These are phyloP conservation scores for Schwanniomyces pseudopolymorphus DNA, from an alignment of 805 yeast species.

Conservation along the genomic window DNA sequence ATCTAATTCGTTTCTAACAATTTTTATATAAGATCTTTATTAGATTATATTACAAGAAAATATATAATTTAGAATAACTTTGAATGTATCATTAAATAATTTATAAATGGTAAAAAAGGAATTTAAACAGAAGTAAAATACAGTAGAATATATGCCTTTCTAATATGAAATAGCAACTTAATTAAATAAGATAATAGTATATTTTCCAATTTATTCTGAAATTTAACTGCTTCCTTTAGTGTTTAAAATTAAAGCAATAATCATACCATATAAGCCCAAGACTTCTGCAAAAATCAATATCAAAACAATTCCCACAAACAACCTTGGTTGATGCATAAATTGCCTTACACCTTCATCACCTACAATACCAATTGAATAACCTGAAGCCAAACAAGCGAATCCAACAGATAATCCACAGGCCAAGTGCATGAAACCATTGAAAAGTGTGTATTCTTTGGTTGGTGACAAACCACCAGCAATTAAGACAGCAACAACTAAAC, in stretches of 20 bases:
- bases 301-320: conserved; percentile 86
- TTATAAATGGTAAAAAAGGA: neutral
- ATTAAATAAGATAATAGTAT: neutral
- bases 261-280: conserved; percentile 89
- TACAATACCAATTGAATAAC: conserved; percentile 93
- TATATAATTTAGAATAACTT: neutral
- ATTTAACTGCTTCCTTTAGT: conserved; percentile 74
- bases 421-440: conserved; percentile 97
- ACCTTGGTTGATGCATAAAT: conserved; percentile 81
- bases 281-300: conserved; percentile 91
- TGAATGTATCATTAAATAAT: neutral
- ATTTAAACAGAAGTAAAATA: neutral
- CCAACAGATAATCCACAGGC: conserved; percentile 97
- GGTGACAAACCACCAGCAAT: conserved; percentile 91
- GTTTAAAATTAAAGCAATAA: conserved; percentile 87
- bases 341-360: conserved; percentile 93
- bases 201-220: neutral
- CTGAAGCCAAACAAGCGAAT: conserved; percentile 92
- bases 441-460: conserved; percentile 73
- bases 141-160: neutral
- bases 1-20: neutral
- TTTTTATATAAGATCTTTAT: conserved; percentile 1
- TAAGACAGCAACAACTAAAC: conserved; percentile 92
- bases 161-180: neutral
- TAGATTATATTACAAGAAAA: neutral